Conservation (phyloP, 768 basidiomycete species). For the Panaeolus cyanescens region DNA sequence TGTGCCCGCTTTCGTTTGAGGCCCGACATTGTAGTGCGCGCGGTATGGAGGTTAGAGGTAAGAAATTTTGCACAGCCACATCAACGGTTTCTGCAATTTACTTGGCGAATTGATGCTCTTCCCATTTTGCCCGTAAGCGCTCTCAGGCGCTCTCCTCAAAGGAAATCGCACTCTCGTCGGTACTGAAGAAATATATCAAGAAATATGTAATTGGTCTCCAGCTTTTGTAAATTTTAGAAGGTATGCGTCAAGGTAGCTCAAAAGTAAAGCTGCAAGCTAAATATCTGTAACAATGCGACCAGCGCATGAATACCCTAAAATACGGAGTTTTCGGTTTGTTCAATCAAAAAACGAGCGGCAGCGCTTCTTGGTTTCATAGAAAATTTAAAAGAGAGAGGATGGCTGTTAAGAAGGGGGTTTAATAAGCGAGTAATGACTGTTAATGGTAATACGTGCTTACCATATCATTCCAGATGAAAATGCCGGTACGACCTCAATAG, state of each 20-base stretch:
- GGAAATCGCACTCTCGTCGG: too few species aligned
- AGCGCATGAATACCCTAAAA: neutral
- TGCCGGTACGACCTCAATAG: constrained; percentile 28
- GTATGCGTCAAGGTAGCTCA: neutral
- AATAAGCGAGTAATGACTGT: neutral
- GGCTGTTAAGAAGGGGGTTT: constrained; percentile 17
- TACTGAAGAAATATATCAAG: too few species aligned
- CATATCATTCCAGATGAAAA: constrained; percentile 48
- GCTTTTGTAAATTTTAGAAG: neutral
- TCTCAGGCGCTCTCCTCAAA: too few species aligned
- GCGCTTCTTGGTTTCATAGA: constrained; percentile 32
- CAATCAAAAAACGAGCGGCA: constrained; percentile 26
- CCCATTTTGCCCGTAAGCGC: neutral
- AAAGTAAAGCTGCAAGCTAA: neutral
- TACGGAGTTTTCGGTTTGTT: constrained; percentile 26
- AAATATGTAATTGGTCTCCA: neutral
- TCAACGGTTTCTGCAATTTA: neutral
- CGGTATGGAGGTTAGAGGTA: constrained; percentile 5
- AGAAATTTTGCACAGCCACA: constrained; percentile 37
- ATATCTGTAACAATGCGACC: neutral
- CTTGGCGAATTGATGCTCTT: constrained; percentile 1
- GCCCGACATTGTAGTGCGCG: constrained; percentile 18
- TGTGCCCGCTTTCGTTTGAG: constrained; percentile 30
- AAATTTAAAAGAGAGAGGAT: constrained; percentile 35
- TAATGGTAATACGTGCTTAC: constrained; percentile 24